phyloP scores from a whole-genome alignment of 352 stramenopile species.

The Globisporangium abappressorium region DNA sequence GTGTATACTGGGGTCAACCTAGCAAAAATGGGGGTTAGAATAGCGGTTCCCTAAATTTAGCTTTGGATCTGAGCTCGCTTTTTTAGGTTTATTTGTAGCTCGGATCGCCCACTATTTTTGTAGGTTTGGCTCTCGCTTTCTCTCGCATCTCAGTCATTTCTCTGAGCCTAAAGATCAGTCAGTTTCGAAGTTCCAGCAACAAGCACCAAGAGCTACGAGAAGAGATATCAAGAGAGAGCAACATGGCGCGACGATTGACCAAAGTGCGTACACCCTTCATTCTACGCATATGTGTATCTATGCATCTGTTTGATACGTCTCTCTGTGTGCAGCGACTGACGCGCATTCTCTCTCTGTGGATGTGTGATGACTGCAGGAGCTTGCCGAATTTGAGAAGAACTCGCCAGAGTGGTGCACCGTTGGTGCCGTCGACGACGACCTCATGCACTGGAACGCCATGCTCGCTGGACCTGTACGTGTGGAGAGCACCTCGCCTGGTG shows the following conservation, averaged over 20 bases:
- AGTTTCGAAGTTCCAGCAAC: conserved; percentile 9
- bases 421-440: conserved; percentile 80
- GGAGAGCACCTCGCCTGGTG: background rate
- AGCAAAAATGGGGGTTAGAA: no score
- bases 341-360: background rate
- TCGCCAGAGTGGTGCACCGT: conserved; percentile 89
- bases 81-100: no score
- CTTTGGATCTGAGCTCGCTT: background rate
- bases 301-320: background rate
- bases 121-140: background rate
- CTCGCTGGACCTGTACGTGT: conserved; percentile 79
- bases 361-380: conserved; percentile 46
- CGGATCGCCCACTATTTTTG: background rate
- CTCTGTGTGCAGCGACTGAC: background rate
- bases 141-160: background rate
- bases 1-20: no score
- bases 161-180: background rate
- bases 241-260: conserved; percentile 78
- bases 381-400: conserved; percentile 88
- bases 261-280: conserved; percentile 40
- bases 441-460: conserved; percentile 92
- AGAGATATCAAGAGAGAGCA: background rate
- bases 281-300: no score
- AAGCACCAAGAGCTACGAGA: background rate
- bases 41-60: background rate